phyloP scores from a whole-genome alignment of 2,329 filamentous ascomycete species.

The Aspergillus novoparasiticus region DNA sequence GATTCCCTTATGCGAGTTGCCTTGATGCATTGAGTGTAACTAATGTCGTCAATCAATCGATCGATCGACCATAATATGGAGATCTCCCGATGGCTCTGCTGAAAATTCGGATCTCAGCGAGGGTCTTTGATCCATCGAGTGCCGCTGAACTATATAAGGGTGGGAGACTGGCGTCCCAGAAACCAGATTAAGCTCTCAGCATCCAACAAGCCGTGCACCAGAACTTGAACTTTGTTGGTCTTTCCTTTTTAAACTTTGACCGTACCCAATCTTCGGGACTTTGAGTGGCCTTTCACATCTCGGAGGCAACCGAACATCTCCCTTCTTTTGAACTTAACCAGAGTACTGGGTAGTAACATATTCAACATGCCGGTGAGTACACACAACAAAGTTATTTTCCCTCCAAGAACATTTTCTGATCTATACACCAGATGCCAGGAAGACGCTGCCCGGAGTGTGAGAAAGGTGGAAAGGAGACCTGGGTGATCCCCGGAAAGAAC shows the following conservation, averaged over 20 bases:
- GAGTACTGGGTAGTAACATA: background rate
- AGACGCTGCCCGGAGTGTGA: constrained; percentile 45
- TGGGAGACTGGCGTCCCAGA: constrained; percentile 8
- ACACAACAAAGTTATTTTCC: background rate
- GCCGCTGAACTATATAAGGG: constrained; percentile 22
- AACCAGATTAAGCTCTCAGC: constrained; percentile 18
- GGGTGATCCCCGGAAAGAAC: constrained; percentile 51
- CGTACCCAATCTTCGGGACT: constrained; percentile 2
- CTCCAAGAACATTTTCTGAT: background rate
- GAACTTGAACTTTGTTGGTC: constrained; percentile 9
- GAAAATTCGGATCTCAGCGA: constrained; percentile 5
- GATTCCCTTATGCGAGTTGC: constrained; percentile 17
- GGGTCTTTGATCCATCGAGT: constrained; percentile 9
- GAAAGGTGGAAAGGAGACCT: constrained; percentile 39
- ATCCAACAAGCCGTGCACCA: constrained; percentile 11
- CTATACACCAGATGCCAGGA: constrained; percentile 44
- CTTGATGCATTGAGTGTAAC: constrained; percentile 24
- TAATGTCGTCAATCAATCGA: constrained; percentile 22
- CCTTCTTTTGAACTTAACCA: background rate
- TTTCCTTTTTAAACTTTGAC: constrained; percentile 10
- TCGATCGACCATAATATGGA: constrained; percentile 25
- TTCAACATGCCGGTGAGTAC: constrained; percentile 15
- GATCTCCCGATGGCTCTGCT: constrained; percentile 25
- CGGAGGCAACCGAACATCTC: background rate
- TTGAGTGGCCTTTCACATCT: background rate